Percentiles rank a stretch among this genome's conserved stretches.
Conservation (phyloP, 495 filamentous ascomycete genomes). For the Cudoniella acicularis region DNA sequence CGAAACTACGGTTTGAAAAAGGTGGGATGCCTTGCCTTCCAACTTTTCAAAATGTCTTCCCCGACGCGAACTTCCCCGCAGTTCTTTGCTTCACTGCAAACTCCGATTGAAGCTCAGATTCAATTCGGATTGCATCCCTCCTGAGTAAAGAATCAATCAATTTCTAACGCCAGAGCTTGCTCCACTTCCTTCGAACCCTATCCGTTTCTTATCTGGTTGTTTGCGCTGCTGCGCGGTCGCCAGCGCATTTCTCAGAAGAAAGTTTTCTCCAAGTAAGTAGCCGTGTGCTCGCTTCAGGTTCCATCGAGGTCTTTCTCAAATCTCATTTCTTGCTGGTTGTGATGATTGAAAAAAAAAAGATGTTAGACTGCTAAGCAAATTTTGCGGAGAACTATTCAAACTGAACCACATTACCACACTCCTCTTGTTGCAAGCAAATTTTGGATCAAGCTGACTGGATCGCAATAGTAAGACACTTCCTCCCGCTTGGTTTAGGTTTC, state of each 20-base stretch:
- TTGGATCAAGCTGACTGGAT: slow-evolving; percentile 10
- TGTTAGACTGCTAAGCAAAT: slow-evolving; percentile 40
- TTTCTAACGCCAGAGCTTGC: too few species aligned
- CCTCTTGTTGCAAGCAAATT: not conserved
- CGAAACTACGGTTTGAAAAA: not conserved
- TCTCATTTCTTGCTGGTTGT: slow-evolving; percentile 16
- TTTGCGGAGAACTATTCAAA: slow-evolving; percentile 28
- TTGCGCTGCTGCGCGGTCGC: too few species aligned
- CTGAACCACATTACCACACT: slow-evolving; percentile 17
- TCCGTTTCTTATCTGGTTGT: too few species aligned
- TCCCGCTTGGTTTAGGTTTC: not conserved
- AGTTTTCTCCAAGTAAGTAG: too few species aligned
- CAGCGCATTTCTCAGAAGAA: too few species aligned
- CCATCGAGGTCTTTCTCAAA: too few species aligned
- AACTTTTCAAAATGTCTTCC: not conserved
- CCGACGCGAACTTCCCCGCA: not conserved
- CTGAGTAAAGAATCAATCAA: too few species aligned
- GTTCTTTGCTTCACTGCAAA: not conserved
- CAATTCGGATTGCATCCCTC: too few species aligned
- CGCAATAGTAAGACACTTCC: not conserved
- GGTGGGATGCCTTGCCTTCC: not conserved
- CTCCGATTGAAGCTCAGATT: too few species aligned
- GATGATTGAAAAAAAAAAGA: slow-evolving; percentile 30
- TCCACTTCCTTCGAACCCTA: too few species aligned
- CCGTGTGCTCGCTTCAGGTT: too few species aligned